Base-by-base conservation (phyloP, 2,329 filamentous ascomycete genomes). In the Fusarium piperis region DNA sequence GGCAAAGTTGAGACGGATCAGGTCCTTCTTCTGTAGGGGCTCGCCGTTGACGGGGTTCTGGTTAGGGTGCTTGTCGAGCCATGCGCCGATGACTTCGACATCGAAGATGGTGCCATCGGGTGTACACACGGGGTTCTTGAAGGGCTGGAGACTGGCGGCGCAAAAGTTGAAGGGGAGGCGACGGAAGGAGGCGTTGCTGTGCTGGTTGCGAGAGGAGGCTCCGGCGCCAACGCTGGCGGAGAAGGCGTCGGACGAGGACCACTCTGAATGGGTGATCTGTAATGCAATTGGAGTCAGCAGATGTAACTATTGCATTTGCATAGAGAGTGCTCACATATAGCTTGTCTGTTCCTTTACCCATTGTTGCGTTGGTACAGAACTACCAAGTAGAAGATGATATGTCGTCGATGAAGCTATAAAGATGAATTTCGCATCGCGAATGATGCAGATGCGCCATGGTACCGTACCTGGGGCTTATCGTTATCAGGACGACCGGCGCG, bases 111-210 rank as follows among this genome's bases (percentile, higher is more conserved):
- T 96, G 59, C 96, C 96, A 44, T 92, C 87, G 4, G 88, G 79
- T 1, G 95, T 98, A 85, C 96, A 99, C 36, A 99, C 96, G 6
- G 96, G 95, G 78, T 97, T 93, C 78, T 92, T 90, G 85, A 98
- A 99, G 9, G 97, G 97, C 79, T 98, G 96, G 35, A 99, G 91
- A 67, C 94, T 97, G 39, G 97, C 91, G 69, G 96, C 94, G 88
- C 96, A 99, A 84, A 96, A 98, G 86, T 98, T 98, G 89, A 97
- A 99, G 32, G 97, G 96, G 2, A 99, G 89, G 51, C 94, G 92
- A 78, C 92, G 94, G 85, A 98, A 98, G 38, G 89, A 88, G 55
- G 89, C 87, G 59, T 67, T 75, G 59, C 65, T 59, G 30, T 67
- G 59, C 52, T 74, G 74, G 71, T 89, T 88, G 23, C 87, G 80